Base-by-base conservation (phyloP, 768 basidiomycete species). In the Omphalotus guepiniiformis region DNA sequence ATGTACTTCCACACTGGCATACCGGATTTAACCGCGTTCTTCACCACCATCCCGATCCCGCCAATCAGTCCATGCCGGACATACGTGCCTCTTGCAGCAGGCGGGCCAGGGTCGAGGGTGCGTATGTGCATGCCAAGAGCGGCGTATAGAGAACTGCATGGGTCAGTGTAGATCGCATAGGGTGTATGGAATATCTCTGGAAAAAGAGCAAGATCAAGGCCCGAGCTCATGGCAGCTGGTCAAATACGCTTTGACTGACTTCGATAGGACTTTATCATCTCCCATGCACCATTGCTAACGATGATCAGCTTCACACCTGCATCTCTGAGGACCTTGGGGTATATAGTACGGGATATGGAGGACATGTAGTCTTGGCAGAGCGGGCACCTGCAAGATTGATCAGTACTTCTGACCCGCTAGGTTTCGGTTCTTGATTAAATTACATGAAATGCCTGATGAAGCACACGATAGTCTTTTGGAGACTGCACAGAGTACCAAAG, bases 351-450 rank as follows among this genome's bases (percentile, higher is more conserved):
- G 51, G 76, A 60, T 52, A 88, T 69, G 34, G 78, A 79, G 45
- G 75, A 73, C 72, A 87, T 78, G 55, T 85, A 88, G 57, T 88
- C 85, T 52, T 83, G 81, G 57, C 82, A 82, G 21, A 77, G 65
- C 0, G 81, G 76, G 54, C 82, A 85, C 53, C 55, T 51, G 26
- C 6, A 35, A 27, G 7, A 12, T 2, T 6, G 5, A n/a, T 11
- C 15, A n/a, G 22, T n/a, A 28, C 28, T n/a, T 11, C 11, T 15
- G 8, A 27, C 12, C 11, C 21, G 26, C 25, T 28, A 18, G 34
- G 37, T 13, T 13, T 3, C 34, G 21, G 11, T 18, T 13, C 12
- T 9, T 32, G 30, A 9, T 32, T 6, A 27, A 48, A 51, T 6
- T 27, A 60, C 79, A 74, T 75, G 63, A 84, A 85, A 59, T 83